Base-by-base conservation (phyloP, 169 alveolate genomes). In the Eimeria sp. region DNA sequence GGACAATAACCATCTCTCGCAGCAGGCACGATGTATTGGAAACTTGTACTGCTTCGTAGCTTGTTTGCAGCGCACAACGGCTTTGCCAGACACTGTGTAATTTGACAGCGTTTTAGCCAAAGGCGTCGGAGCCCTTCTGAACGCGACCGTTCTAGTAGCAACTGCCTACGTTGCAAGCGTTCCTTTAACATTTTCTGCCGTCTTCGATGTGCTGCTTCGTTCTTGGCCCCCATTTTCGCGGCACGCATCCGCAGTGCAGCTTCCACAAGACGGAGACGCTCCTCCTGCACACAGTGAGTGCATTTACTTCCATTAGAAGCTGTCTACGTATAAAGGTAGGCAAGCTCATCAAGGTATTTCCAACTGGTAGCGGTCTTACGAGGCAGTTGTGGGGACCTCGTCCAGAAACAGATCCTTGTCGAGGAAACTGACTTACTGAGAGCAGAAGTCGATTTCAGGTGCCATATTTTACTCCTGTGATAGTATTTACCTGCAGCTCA, bases 401-500 rank as follows among this genome's bases (percentile, higher is more conserved):
- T 66, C 43, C 46, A 66, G 76, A 23, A 16, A 30, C 80, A 71
- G 80, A 8, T 37, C 54, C 80, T 71, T 14, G n/a, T 71, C 25
- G n/a, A 14, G 49, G n/a, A 71, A 30, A 54, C 52, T 71, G 80
- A 71, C 54, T 71, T 71, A 37, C 80, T 71, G n/a, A 71, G 33
- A 27, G 37, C 20, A 4, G 27, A 23, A 14, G 27, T 54, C 11
- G 11, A 30, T 11, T 33, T 11, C 10, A 2, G 49, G 49, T 71
- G 25, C 27, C 30, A 16, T 33, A 46, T 46, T 54, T 33, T 13
- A 13, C 62, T 16, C 64, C 25, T 20, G 30, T 77, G 46, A 14
- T 46, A 40, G 66, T 13, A 37, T 97, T 98, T 72, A 97, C 98
- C 97, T 98, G 97, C 94, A 97, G 91, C 83, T 85, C 95, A 68